Base-by-base conservation (phyloP, 768 basidiomycete genomes). In the Coprinopsis strossmayeri region DNA sequence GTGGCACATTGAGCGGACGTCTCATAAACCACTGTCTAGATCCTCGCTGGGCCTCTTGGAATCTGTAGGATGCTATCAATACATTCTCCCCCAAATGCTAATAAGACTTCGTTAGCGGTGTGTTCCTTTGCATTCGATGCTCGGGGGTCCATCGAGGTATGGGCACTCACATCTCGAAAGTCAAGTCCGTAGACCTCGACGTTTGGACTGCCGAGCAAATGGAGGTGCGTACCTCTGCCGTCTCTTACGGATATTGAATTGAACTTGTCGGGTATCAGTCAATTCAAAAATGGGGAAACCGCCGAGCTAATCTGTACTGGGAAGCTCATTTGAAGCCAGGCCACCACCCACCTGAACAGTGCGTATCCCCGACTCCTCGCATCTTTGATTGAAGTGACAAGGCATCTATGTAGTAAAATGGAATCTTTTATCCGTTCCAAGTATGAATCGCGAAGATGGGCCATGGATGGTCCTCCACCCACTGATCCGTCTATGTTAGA, bases 121-220 rank as follows among this genome's bases (percentile, higher is more conserved):
- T 92, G 1, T 96, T 92, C 62, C 73, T 98, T 32, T 99, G 95
- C 63, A 96, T 99, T 55, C 82, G 95, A 50, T 99, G 95, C 68
- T 97, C 94, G 12, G 95, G 95, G 24, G 89, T 97, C 49, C 95
- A 99, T 67, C 84, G 95, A 35, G 87, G 91, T 34, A 93, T 99
- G 91, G 95, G 95, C 51, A 97, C 95, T 0, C 95, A 99, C 66
- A 96, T 98, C 65, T 90, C 88, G 69, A 90, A 87, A 61, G 89
- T 99, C 63, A 96, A 96, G 61, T 95, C 92, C 2, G 90, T 99
- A 47, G 95, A 99, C 69, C 82, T 99, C 46, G 95, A 99, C 59
- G 81, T 88, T 15, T 99, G 95, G 95, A 95, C 91, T 5, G 91
- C 91, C 2, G 93, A 97, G 54, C 95, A 99, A 69, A 94, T 99